Evolutionary conservation across 441 rosid species (phyloP).

Genomic region (Theobroma grandiflorum): DNA sequence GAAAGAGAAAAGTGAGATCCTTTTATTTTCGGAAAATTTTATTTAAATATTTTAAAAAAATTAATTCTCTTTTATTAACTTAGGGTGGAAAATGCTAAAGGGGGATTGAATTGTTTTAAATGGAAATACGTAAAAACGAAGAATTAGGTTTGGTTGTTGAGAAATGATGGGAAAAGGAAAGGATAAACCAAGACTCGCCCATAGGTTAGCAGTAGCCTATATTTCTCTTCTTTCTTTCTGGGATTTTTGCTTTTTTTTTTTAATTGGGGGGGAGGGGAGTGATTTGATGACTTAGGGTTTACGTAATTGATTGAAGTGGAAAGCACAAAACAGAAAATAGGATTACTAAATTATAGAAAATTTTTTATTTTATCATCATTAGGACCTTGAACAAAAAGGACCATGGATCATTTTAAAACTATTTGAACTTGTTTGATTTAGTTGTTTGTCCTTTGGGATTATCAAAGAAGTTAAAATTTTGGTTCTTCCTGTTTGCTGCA

Average conservation of each 20-base stretch:
- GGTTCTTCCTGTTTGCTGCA: too few relatives aligned
- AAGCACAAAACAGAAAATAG: not conserved
- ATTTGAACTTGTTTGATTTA: not conserved
- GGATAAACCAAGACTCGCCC: not conserved
- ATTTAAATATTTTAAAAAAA: not conserved
- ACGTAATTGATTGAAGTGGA: not conserved
- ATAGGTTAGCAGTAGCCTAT: not conserved
- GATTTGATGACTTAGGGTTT: not conserved
- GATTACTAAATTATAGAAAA: not conserved
- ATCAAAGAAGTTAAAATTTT: too few relatives aligned
- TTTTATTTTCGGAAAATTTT: not conserved
- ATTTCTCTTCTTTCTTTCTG: not conserved
- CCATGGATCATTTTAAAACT: not conserved
- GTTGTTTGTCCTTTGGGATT: not conserved
- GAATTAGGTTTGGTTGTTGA: not conserved
- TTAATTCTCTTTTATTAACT: not conserved
- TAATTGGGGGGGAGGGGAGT: too few relatives aligned
- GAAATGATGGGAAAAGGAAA: not conserved
- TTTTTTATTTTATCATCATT: not conserved
- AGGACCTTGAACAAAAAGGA: not conserved
- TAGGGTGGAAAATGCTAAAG: not conserved
- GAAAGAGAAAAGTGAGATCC: not conserved
- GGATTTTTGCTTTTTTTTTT: not conserved
- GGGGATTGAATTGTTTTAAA: not conserved
- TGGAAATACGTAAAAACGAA: not conserved